A percentile compares a stretch with the other conserved stretches of the same genome.
Conservation (phyloP, 768 basidiomycete genomes). For the Strobilomyces dryophilus region DNA sequence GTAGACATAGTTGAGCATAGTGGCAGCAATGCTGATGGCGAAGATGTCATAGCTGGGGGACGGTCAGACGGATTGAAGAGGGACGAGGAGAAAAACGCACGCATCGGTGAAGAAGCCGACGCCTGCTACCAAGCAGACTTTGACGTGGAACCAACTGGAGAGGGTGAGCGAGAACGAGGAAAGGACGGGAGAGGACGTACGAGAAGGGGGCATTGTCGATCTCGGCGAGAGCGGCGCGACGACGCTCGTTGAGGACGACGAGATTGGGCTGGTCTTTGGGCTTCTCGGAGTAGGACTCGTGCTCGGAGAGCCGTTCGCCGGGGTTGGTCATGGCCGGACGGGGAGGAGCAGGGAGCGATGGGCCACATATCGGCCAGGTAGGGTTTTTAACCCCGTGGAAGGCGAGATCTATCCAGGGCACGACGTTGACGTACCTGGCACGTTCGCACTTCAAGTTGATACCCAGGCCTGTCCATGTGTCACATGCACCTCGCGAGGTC, state of each 20-base stretch:
- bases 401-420: neutral
- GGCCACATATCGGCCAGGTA: neutral
- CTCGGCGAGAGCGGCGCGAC: conserved; percentile 78
- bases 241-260: conserved; percentile 57
- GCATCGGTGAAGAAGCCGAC: conserved; percentile 92
- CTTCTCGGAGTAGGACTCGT: conserved; percentile 30
- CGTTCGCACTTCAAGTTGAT: too few relatives aligned
- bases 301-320: conserved; percentile 25
- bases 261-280: conserved; percentile 20
- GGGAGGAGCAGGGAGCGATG: neutral
- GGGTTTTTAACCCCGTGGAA: neutral
- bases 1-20: conserved; percentile 84
- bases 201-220: conserved; percentile 85
- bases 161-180: neutral
- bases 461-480: too few relatives aligned
- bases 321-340: conserved; percentile 17
- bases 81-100: conserved; percentile 32
- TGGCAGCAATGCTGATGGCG: conserved; percentile 80
- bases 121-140: conserved; percentile 65
- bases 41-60: conserved; percentile 67
- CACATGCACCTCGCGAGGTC: too few relatives aligned
- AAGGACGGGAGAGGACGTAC: conserved; percentile 39
- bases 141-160: conserved; percentile 78
- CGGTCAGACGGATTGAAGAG: neutral
- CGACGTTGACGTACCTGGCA: conserved; percentile 26